These are phyloP conservation scores for Candida tropicalis DNA, from an alignment of 1,139 yeast genomes.

Conservation along the genomic window DNA sequence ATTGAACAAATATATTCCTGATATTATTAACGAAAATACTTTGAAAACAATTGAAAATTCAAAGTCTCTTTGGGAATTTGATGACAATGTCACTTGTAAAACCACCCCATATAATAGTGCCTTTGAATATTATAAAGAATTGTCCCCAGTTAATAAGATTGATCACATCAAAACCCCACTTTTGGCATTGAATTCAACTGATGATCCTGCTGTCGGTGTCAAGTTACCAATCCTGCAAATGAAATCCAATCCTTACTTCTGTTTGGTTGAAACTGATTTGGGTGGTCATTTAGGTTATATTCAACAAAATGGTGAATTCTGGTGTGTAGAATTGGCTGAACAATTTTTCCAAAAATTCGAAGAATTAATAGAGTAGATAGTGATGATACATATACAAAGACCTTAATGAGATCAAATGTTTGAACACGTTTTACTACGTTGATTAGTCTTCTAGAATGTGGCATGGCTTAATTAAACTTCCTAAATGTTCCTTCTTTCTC, in stretches of 20 bases:
- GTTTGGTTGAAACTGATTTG: slow-evolving; percentile 47
- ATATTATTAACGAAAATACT: slow-evolving; percentile 33
- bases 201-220: slow-evolving; percentile 81
- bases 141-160: slow-evolving; percentile 63
- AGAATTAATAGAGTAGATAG: slow-evolving; percentile 13
- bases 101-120: slow-evolving; percentile 73
- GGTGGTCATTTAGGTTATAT: slow-evolving; percentile 69
- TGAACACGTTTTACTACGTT: too few species aligned
- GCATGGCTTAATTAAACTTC: too few species aligned
- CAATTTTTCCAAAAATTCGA: slow-evolving; percentile 61
- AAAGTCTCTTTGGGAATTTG: slow-evolving; percentile 61
- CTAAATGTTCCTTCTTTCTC: background rate
- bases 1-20: slow-evolving; percentile 42
- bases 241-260: slow-evolving; percentile 33
- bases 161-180: slow-evolving; percentile 64
- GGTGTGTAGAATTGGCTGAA: slow-evolving; percentile 71
- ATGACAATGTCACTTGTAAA: slow-evolving; percentile 70
- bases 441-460: too few species aligned
- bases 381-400: background rate
- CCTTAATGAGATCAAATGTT: too few species aligned
- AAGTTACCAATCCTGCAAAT: slow-evolving; percentile 33
- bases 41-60: slow-evolving; percentile 34
- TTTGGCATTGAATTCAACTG: slow-evolving; percentile 67
- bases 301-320: slow-evolving; percentile 60
- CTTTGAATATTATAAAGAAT: slow-evolving; percentile 70